These are phyloP conservation scores for Penicillium salamii DNA, from an alignment of 495 filamentous ascomycete species.

Conservation along the genomic window DNA sequence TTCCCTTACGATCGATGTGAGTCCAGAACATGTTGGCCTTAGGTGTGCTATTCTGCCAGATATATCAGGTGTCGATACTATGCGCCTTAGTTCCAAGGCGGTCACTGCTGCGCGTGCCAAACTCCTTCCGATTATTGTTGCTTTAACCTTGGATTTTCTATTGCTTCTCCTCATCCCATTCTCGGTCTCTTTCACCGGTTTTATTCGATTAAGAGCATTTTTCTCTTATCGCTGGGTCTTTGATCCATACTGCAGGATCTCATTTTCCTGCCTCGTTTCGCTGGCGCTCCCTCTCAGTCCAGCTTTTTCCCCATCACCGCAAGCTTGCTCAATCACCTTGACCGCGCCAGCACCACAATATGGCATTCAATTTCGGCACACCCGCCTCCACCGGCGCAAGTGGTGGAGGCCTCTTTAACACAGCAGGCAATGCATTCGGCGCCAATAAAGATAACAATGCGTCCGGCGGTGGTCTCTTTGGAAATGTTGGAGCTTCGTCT, in stretches of 20 bases:
- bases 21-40: slow-evolving; percentile 36
- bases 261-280: slow-evolving; percentile 12
- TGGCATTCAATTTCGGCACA: slow-evolving; percentile 38
- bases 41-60: slow-evolving; percentile 19
- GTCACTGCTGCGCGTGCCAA: slow-evolving; percentile 18
- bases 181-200: slow-evolving; percentile 8
- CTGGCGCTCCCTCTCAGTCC: slow-evolving; percentile 17
- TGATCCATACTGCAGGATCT: slow-evolving; percentile 16
- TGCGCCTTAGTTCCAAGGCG: slow-evolving; percentile 7
- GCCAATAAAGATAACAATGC: slow-evolving; percentile 28
- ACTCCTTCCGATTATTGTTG: slow-evolving; percentile 28
- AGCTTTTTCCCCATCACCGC: slow-evolving; percentile 18
- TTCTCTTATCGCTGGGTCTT: slow-evolving; percentile 3
- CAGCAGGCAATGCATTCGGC: slow-evolving; percentile 32
- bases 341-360: slow-evolving; percentile 22
- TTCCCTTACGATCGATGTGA: slow-evolving; percentile 35
- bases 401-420: slow-evolving; percentile 38
- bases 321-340: slow-evolving; percentile 16
- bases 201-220: slow-evolving; percentile 6
- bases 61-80: slow-evolving; percentile 4
- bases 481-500: slow-evolving; percentile 43
- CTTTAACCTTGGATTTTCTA: slow-evolving; percentile 10
- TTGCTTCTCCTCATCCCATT: slow-evolving; percentile 1
- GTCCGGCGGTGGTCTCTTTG: slow-evolving; percentile 39
- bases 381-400: slow-evolving; percentile 35